These are phyloP conservation scores for Endoconidiophora polonica DNA, from an alignment of 2,329 filamentous ascomycete species.

Conservation along the genomic window DNA sequence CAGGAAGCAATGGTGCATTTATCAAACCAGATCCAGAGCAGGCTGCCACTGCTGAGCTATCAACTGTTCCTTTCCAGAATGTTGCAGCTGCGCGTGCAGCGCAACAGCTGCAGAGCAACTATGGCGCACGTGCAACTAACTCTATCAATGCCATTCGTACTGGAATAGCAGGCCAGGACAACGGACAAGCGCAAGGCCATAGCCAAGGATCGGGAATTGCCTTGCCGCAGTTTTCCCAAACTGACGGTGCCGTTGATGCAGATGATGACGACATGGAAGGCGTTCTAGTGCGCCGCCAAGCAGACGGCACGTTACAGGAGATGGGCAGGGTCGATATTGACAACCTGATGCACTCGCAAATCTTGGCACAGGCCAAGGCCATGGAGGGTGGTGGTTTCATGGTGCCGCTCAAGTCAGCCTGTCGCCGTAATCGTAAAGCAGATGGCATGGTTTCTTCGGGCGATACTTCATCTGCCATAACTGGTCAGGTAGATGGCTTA, in stretches of 20 bases:
- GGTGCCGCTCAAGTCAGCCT: constrained; percentile 48
- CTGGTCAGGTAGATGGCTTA: constrained; percentile 37
- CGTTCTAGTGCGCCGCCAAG: constrained; percentile 40
- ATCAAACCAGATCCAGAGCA: constrained; percentile 12
- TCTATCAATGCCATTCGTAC: constrained; percentile 48
- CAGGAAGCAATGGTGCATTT: background rate
- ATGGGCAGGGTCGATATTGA: constrained; percentile 50
- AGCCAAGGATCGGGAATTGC: constrained; percentile 15
- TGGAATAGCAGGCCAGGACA: constrained; percentile 20
- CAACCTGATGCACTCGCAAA: constrained; percentile 48
- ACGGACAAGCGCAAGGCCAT: constrained; percentile 17
- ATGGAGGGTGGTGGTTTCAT: constrained; percentile 65
- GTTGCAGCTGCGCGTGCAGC: constrained; percentile 38
- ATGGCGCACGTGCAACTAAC: constrained; percentile 45
- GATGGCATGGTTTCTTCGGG: background rate
- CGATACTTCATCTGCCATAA: constrained; percentile 23
- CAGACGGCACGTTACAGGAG: constrained; percentile 35
- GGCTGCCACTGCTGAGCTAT: constrained; percentile 4
- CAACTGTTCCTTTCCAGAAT: constrained; percentile 16
- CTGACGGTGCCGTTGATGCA: constrained; percentile 55
- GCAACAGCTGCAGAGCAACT: constrained; percentile 40
- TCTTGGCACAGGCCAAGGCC: constrained; percentile 45
- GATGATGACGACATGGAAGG: constrained; percentile 38
- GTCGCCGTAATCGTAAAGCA: constrained; percentile 16
- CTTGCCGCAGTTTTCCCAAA: constrained; percentile 32